These are phyloP conservation scores for Trichoderma asperelloides DNA, from an alignment of 495 filamentous ascomycete genomes.

Conservation along the genomic window DNA sequence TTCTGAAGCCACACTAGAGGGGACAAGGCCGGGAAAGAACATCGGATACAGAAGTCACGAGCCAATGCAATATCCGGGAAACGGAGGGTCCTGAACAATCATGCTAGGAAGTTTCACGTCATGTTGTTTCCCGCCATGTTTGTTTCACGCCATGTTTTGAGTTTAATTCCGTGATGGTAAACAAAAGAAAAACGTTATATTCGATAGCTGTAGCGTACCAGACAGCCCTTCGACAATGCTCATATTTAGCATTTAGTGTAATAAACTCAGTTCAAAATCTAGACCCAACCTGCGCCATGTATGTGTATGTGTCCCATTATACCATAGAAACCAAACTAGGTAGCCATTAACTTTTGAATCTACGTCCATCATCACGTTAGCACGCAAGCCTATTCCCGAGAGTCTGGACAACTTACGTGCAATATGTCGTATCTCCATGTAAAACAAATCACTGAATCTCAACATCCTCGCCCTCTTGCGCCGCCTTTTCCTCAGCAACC, in stretches of 20 bases:
- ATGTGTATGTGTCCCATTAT: neutral
- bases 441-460: conserved; percentile 4
- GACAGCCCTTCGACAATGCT: neutral
- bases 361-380: neutral
- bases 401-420: neutral
- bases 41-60: neutral
- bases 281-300: neutral
- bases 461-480: neutral
- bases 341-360: neutral
- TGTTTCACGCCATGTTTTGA: too few species aligned
- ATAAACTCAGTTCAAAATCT: neutral
- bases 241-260: neutral
- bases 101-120: too few species aligned
- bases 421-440: neutral
- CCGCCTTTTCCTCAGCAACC: neutral
- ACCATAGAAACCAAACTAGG: neutral
- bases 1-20: neutral
- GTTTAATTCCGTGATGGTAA: neutral
- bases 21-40: neutral
- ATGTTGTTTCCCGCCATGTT: too few species aligned
- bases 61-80: neutral
- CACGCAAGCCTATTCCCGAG: neutral
- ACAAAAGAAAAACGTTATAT: neutral
- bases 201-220: neutral
- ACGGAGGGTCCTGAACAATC: too few species aligned